A percentile compares a stretch with the other conserved stretches of the same genome.
Evolutionary conservation across 2,329 filamentous ascomycete species (phyloP).

Genomic region (Aureobasidium sp.): DNA sequence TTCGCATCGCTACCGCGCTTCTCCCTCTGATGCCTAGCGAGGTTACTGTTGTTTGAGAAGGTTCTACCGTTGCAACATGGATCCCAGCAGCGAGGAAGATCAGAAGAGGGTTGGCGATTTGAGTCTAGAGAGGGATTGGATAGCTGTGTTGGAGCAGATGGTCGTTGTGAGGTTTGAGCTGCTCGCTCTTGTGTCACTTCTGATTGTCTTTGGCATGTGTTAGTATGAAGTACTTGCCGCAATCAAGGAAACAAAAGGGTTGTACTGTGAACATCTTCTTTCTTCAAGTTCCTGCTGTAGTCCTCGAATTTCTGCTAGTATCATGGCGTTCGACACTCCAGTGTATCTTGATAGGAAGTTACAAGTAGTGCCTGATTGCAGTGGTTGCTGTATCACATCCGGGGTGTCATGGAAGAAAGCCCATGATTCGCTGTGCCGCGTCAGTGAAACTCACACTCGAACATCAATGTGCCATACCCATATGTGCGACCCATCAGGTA

Average conservation of each 20-base stretch:
- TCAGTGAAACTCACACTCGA: background rate
- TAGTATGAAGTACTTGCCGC: background rate
- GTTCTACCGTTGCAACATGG: background rate
- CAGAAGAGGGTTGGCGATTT: background rate
- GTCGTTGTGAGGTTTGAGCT: background rate
- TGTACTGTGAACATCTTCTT: background rate
- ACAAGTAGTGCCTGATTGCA: no score
- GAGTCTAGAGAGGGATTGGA: background rate
- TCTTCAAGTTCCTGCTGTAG: background rate
- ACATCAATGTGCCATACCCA: background rate
- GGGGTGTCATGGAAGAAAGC: background rate
- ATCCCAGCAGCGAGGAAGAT: background rate
- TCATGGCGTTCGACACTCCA: background rate
- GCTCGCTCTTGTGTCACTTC: background rate
- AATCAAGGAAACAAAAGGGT: no score
- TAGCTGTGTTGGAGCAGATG: background rate
- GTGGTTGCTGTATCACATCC: background rate
- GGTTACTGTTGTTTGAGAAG: background rate
- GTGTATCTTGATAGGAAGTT: background rate
- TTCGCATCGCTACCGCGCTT: background rate
- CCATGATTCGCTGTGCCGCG: background rate
- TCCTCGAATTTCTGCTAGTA: background rate
- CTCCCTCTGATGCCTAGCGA: constrained; percentile 3
- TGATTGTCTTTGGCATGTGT: background rate
- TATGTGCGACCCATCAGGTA: background rate